phyloP scores from a whole-genome alignment of 2,329 filamentous ascomycete genomes.

The Claviceps cyperi region DNA sequence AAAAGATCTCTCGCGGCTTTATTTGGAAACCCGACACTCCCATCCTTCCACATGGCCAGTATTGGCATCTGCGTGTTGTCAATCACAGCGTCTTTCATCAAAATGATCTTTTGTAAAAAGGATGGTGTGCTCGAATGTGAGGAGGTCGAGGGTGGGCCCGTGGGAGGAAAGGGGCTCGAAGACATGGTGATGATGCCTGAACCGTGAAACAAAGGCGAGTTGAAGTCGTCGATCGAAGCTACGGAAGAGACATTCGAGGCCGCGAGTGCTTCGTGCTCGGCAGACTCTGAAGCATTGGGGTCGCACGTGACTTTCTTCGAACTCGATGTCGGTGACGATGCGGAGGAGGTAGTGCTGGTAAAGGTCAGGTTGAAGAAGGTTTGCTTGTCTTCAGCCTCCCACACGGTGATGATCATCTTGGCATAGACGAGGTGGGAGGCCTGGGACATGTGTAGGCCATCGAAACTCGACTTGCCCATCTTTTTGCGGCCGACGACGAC shows the following conservation, averaged over 20 bases:
- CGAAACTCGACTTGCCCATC: constrained; percentile 24
- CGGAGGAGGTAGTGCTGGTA: constrained; percentile 39
- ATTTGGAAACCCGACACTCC: constrained; percentile 60
- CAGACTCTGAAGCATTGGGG: constrained; percentile 28
- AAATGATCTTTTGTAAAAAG: constrained; percentile 55
- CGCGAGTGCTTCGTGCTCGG: constrained; percentile 29
- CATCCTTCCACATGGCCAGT: constrained; percentile 69
- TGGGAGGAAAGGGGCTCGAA: constrained; percentile 48
- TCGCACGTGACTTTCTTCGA: constrained; percentile 25
- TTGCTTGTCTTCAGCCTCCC: constrained; percentile 51
- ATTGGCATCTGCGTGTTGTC: constrained; percentile 64
- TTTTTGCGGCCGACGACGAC: constrained; percentile 46
- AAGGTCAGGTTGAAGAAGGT: constrained; percentile 64
- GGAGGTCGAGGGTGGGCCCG: constrained; percentile 46
- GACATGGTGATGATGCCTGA: constrained; percentile 40
- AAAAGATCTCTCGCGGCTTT: constrained; percentile 45
- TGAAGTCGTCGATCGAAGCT: constrained; percentile 32
- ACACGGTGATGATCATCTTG: constrained; percentile 65
- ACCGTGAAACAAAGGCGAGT: constrained; percentile 31
- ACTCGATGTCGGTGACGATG: constrained; percentile 15
- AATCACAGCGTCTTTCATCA: constrained; percentile 64
- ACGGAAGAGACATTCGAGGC: constrained; percentile 32
- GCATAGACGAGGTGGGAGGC: constrained; percentile 37
- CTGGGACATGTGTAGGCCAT: constrained; percentile 20
- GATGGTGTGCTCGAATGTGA: constrained; percentile 45